A percentile compares a stretch with the other conserved stretches of the same genome.
phyloP scores from a whole-genome alignment of 345 rosid species.

The Salix brachista region DNA sequence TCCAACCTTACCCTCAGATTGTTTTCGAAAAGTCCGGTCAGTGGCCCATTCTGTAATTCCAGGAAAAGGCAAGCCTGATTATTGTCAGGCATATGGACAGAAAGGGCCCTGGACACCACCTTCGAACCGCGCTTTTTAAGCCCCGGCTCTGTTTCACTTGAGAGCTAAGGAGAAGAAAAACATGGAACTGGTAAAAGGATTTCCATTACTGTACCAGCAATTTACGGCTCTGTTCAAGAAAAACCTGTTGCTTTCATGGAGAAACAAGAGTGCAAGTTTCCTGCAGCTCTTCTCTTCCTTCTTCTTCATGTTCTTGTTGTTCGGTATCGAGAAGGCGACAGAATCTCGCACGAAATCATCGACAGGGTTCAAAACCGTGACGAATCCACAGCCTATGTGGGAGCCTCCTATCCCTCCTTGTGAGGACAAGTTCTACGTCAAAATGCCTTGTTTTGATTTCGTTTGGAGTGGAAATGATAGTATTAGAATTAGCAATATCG shows the following conservation, averaged over 20 bases:
- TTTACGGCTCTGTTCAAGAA: conserved; percentile 57
- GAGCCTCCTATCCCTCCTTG: conserved; percentile 72
- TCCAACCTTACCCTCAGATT: background rate
- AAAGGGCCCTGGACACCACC: background rate
- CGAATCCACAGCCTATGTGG: conserved; percentile 47
- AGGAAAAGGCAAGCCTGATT: background rate
- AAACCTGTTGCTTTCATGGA: conserved; percentile 84
- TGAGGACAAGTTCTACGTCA: conserved; percentile 62
- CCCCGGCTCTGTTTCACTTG: background rate
- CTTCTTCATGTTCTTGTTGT: conserved; percentile 81
- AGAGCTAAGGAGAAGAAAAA: background rate
- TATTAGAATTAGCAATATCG: conserved; percentile 28
- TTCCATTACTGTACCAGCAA: conserved; percentile 54
- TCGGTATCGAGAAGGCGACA: conserved; percentile 57
- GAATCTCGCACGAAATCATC: conserved; percentile 36
- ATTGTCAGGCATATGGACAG: background rate
- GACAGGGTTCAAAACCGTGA: conserved; percentile 39
- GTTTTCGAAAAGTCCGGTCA: background rate
- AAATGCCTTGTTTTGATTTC: conserved; percentile 71
- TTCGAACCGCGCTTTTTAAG: conserved; percentile 16
- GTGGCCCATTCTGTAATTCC: background rate
- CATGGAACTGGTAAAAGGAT: conserved; percentile 51
- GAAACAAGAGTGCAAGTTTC: conserved; percentile 71
- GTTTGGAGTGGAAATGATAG: conserved; percentile 77
- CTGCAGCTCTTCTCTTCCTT: conserved; percentile 84